Evolutionary conservation across 345 rosid genomes (phyloP).

Genomic region (Populus davidiana): DNA sequence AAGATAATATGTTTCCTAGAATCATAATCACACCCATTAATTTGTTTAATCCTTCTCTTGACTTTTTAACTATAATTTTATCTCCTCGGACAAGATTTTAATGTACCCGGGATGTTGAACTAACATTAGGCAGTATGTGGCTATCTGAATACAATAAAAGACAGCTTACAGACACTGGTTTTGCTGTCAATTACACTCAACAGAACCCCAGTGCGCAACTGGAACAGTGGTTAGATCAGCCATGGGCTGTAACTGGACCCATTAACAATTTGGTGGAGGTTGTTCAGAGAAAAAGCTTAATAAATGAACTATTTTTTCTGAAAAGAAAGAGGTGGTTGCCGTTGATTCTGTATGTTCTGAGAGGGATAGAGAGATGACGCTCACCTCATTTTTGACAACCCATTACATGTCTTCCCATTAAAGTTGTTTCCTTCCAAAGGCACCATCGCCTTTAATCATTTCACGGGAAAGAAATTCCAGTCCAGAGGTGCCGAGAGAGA

Average conservation of each 20-base stretch:
- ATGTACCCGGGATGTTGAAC: background rate
- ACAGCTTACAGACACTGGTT: background rate
- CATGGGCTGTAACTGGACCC: conserved; percentile 23
- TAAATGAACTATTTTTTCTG: background rate
- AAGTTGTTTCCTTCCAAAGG: conserved; percentile 45
- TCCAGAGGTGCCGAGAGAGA: conserved; percentile 2
- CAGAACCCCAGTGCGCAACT: background rate
- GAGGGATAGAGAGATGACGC: conserved; percentile 12
- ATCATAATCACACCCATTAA: conserved; percentile 15
- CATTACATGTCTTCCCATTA: conserved; percentile 19
- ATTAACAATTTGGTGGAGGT: conserved; percentile 18
- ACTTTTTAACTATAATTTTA: background rate
- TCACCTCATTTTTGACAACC: conserved; percentile 23
- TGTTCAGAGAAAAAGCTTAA: background rate
- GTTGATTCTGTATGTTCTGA: background rate
- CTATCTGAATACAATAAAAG: background rate
- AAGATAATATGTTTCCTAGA: background rate
- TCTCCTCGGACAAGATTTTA: background rate
- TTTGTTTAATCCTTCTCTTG: background rate
- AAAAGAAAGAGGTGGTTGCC: conserved; percentile 1
- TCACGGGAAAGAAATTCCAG: conserved; percentile 11
- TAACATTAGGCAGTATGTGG: background rate
- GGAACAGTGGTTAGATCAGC: background rate
- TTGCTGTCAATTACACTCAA: background rate
- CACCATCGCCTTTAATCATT: conserved; percentile 37